Evolutionary conservation across 78 protist genomes (phyloP), one percentile per base, ranked within the genome.

Genomic region (slime mould (Dictyostelium discoideum)): DNA sequence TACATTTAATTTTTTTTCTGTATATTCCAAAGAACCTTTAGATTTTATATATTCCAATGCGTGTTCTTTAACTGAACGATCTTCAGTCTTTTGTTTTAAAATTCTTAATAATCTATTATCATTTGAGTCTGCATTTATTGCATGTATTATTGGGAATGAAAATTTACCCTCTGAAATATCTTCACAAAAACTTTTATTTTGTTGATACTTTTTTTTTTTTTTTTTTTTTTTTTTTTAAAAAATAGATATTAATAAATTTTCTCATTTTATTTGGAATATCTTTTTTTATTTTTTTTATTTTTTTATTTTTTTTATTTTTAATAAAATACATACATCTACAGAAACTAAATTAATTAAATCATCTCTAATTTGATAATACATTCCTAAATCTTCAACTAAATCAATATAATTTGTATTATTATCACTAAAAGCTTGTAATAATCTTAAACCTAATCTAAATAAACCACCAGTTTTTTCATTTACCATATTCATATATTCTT

Each of bases 101-200:
- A 98, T 97, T 83, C 89, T 54, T 18, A 95, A 50, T 37, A 97
- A 74, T 63, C 92, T 79, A n/a, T 32, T 32, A 42, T 96, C 97
- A 24, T 20, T 32, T 18, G 92, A 13, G 22, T 65, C 32, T n/a
- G 76, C 46, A 9, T 73, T 93, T 8, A 98, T 88, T 50, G 92
- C 44, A 69, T 98, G 98, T 18, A 97, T 97, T 50, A 98, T 97
- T 22, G 97, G 98, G 93, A 90, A 98, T 44, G 98, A 97, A 86
- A 96, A 98, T 82, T 98, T 98, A 57, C 99, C 99, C 85, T 98
- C 99, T n/a, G 99, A 95, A 32, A 98, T 69, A 85, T 98, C 96
- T 84, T 92, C 96, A 86, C 93, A 85, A 84, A 92, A 92, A 69
- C 89, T 86, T 69, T 92, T 92, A 84, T 84, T 84, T 44, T 50